These are phyloP conservation scores for Nemania sp. DNA, from an alignment of 2,329 filamentous ascomycete genomes.

Conservation along the genomic window DNA sequence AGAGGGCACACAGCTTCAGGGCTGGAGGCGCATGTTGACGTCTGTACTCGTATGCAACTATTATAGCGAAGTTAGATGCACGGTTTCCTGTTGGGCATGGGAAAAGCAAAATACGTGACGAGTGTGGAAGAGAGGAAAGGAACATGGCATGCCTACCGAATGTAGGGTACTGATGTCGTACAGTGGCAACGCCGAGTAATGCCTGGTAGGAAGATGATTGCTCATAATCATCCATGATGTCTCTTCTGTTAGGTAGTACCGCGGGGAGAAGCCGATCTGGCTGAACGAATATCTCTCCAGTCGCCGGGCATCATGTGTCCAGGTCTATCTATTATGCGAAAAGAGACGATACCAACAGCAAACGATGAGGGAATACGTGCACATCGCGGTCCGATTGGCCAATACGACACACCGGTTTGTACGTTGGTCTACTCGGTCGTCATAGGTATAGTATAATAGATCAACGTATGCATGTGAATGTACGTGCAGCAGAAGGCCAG, in stretches of 20 bases:
- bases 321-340: constrained; percentile 10
- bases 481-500: background rate
- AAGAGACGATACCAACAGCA: constrained; percentile 7
- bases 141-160: background rate
- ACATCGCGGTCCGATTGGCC: constrained; percentile 22
- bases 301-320: background rate
- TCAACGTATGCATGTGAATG: constrained; percentile 12
- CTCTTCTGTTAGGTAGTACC: constrained; percentile 8
- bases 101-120: background rate
- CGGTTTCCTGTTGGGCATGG: constrained; percentile 15
- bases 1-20: constrained; percentile 6
- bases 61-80: constrained; percentile 10
- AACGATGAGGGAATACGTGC: constrained; percentile 8
- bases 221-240: constrained; percentile 15
- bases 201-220: constrained; percentile 20
- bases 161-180: background rate
- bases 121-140: background rate
- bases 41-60: constrained; percentile 23
- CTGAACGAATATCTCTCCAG: background rate
- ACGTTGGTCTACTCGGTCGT: constrained; percentile 9
- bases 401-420: constrained; percentile 22
- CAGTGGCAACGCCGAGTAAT: constrained; percentile 3
- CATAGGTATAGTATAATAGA: background rate
- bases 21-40: constrained; percentile 22
- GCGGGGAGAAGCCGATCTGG: constrained; percentile 19